Percentiles rank a stretch among this genome's conserved stretches.
Evolutionary conservation across 345 rosid species (phyloP).

Genomic region (Sisymbrium altissimum): DNA sequence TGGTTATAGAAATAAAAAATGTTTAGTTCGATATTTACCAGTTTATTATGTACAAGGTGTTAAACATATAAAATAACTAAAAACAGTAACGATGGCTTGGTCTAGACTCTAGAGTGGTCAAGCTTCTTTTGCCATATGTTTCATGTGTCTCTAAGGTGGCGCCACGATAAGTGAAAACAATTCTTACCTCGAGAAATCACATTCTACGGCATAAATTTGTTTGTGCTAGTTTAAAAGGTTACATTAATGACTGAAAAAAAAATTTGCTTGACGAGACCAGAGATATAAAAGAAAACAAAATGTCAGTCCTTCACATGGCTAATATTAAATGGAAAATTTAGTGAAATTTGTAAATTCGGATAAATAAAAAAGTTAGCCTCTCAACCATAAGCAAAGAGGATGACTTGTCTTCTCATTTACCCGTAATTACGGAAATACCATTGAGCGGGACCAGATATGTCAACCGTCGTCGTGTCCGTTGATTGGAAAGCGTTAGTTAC

Average conservation of each 20-base stretch:
- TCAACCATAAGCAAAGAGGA: slow-evolving; percentile 1
- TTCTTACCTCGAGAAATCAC: background rate
- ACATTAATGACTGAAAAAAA: slow-evolving; percentile 7
- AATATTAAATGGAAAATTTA: background rate
- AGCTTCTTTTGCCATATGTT: slow-evolving; percentile 24
- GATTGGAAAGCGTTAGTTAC: slow-evolving; percentile 16
- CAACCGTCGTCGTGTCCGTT: slow-evolving; percentile 28
- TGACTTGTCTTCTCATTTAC: slow-evolving; percentile 9
- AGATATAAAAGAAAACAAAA: background rate
- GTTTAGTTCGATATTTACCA: background rate
- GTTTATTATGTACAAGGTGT: background rate
- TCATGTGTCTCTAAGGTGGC: background rate
- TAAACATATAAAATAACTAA: background rate
- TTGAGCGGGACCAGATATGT: background rate
- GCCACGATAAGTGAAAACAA: slow-evolving; percentile 15
- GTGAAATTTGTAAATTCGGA: background rate
- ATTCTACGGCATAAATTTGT: background rate
- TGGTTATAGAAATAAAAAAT: background rate
- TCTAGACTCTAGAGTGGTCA: background rate
- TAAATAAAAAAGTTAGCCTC: background rate
- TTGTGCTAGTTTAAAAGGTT: background rate
- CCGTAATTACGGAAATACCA: slow-evolving; percentile 14
- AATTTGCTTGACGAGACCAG: background rate
- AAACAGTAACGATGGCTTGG: background rate
- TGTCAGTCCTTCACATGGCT: slow-evolving; percentile 29